Evolutionary conservation across 2,329 filamentous ascomycete species (phyloP).

Genomic region (Mycosphaerella arachidis): DNA sequence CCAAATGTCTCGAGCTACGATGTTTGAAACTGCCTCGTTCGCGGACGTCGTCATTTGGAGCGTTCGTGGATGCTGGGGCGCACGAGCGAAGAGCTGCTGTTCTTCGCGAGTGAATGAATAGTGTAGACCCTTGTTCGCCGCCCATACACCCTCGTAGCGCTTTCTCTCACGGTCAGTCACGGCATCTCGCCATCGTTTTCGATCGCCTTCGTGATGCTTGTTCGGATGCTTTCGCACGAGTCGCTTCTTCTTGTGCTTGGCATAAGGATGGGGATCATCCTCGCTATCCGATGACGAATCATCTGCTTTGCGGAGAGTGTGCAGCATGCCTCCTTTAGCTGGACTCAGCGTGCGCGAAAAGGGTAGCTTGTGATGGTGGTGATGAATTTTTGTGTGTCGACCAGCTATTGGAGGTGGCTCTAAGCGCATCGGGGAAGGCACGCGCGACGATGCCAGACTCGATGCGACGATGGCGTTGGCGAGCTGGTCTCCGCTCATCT

Average conservation of each 20-base stretch:
- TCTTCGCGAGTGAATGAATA: constrained; percentile 28
- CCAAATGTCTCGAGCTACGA: constrained; percentile 75
- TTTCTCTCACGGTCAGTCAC: constrained; percentile 70
- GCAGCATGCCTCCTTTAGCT: constrained; percentile 52
- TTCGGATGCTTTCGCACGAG: constrained; percentile 58
- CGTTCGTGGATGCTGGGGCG: constrained; percentile 8
- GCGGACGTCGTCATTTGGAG: constrained; percentile 7
- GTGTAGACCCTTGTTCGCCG: constrained; percentile 65
- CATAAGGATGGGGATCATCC: constrained; percentile 44
- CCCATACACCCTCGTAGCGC: constrained; percentile 80
- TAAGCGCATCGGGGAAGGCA: constrained; percentile 38
- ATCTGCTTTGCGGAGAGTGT: constrained; percentile 58
- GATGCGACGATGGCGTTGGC: constrained; percentile 72
- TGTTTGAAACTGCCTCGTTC: constrained; percentile 52
- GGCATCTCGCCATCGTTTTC: constrained; percentile 71
- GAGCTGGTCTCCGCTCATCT: constrained; percentile 60
- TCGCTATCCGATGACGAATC: constrained; percentile 33
- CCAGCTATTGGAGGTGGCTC: constrained; percentile 37
- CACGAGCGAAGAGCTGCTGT: constrained; percentile 7
- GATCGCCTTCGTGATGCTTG: constrained; percentile 68
- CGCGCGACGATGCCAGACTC: constrained; percentile 58
- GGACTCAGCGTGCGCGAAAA: constrained; percentile 42
- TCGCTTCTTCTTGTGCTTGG: constrained; percentile 55
- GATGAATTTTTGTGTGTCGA: constrained; percentile 17
- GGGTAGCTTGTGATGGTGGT: constrained; percentile 24